Base-by-base conservation (phyloP, 768 basidiomycete species). In the Podaxis mareebaensis region DNA sequence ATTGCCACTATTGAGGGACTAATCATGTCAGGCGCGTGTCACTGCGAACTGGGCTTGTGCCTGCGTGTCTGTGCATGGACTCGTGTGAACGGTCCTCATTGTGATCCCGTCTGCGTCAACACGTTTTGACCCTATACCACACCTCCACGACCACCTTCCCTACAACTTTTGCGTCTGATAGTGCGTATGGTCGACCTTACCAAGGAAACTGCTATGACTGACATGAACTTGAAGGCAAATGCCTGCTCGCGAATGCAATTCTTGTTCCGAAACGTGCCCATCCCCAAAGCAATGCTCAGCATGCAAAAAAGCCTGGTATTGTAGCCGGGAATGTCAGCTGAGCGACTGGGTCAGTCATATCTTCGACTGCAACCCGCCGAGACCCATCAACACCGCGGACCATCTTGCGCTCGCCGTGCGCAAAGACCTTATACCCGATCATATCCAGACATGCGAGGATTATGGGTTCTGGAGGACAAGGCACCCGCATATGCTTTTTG, bases 361-460 rank as follows among this genome's bases (percentile, higher is more conserved):
- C 20, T 74, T 78, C 58, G 61, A 76, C 10, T 78, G 77, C 66
- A 70, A 72, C 33, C 62, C 64, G 2, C 53, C 53, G 11, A 51
- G 65, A 24, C 63, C 67, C 6, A 68, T 77, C 58, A 74, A 63
- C 58, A 75, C 77, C 4, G 73, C 72, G 48, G 68, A 78, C 56
- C 66, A 74, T 61, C 73, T 81, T 39, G 69, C 70, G 1, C 71
- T 68, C 28, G 76, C 77, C 7, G 68, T 65, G n/a, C 53, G 65
- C 26, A 10, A 56, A 44, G 60, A 76, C 61, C 38, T 64, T 13
- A 22, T 76, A 11, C 79, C 78, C 7, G 66, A 70, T 5, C 68
- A 79, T 61, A 40, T 59, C 0, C 72, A 75, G 51, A 79, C 79
- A 12, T 60, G 70, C 26, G 24, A 65, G 24, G 77, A 79, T 57